phyloP scores from a whole-genome alignment of 73 alveolate genomes.

The Paramecium primaurelia region DNA sequence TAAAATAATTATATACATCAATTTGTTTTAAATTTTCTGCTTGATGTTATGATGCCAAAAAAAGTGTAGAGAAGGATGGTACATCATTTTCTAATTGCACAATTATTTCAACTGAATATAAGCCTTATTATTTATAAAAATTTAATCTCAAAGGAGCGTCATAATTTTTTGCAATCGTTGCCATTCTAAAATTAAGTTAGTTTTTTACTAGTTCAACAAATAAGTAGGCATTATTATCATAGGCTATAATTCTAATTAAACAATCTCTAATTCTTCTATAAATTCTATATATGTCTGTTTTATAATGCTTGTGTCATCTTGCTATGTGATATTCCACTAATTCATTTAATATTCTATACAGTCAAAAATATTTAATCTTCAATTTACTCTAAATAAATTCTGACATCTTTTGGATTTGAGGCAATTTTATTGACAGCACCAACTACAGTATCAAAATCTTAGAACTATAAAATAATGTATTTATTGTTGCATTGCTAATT shows the following conservation, averaged over 20 bases:
- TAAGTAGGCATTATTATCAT: slow-evolving; percentile 38
- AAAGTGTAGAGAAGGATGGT: neutral
- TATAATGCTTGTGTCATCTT: neutral
- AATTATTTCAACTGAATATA: slow-evolving; percentile 10
- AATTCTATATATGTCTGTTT: neutral
- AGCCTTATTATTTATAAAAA: neutral
- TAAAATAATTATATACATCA: neutral
- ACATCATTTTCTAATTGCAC: neutral
- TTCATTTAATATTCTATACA: neutral
- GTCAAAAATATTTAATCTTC: neutral
- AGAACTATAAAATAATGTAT: neutral
- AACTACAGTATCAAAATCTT: slow-evolving; percentile 22
- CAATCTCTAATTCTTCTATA: neutral
- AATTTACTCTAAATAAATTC: slow-evolving; percentile 38
- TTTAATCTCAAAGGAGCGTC: neutral
- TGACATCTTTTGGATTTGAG: slow-evolving; percentile 45
- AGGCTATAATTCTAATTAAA: neutral
- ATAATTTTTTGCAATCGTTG: neutral
- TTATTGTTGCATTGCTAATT: neutral
- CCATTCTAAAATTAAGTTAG: neutral
- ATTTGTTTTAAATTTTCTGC: neutral
- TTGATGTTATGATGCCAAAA: neutral
- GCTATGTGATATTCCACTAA: slow-evolving; percentile 32
- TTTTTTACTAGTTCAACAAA: neutral
- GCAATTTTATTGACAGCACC: neutral